phyloP scores from a whole-genome alignment of 257 asterid species.

The Solanum microdontum region DNA sequence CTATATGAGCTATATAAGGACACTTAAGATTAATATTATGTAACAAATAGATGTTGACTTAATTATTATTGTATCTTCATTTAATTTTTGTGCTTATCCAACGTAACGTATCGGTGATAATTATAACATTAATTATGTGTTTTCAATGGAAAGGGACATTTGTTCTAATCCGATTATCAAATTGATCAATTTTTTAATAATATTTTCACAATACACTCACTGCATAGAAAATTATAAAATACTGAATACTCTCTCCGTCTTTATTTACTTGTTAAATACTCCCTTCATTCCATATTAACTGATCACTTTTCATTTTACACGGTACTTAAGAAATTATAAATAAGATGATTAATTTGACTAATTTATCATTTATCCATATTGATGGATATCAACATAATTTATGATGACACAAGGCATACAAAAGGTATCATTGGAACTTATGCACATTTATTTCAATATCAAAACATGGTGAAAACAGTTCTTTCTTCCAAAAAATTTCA shows the following conservation, averaged over 20 bases:
- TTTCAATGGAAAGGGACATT: not conserved
- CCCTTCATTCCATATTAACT: fast-evolving
- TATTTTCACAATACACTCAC: not conserved
- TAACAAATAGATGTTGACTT: not conserved
- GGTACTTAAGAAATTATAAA: too few species aligned
- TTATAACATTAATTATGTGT: not conserved
- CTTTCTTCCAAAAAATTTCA: too few species aligned
- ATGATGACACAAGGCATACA: too few species aligned
- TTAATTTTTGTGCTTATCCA: not conserved
- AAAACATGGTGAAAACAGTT: too few species aligned
- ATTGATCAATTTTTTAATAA: not conserved
- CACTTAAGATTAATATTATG: not conserved
- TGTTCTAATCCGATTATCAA: not conserved
- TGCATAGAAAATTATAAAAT: not conserved
- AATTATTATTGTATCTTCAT: not conserved
- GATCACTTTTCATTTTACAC: too few species aligned
- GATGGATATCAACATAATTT: too few species aligned
- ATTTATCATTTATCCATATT: too few species aligned
- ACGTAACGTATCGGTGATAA: not conserved
- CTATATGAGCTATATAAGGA: not conserved
- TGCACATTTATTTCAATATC: too few species aligned
- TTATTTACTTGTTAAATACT: not conserved
- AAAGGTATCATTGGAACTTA: too few species aligned
- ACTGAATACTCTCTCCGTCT: too few species aligned
- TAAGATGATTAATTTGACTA: too few species aligned